Evolutionary conservation across 805 yeast genomes (phyloP).

Genomic region (Metschnikowia sp.): DNA sequence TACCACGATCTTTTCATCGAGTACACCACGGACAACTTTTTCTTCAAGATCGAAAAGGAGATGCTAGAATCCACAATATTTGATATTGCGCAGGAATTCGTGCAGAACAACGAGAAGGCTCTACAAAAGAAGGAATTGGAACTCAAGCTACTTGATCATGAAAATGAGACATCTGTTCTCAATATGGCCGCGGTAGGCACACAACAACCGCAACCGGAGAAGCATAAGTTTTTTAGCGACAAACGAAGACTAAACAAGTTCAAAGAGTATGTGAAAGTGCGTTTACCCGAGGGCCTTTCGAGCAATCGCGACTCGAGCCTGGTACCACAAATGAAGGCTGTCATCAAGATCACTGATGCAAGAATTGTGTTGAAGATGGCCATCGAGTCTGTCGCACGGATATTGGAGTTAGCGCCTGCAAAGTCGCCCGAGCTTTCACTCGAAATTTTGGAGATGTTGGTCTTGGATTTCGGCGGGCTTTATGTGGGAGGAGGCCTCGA

Average conservation of each 20-base stretch:
- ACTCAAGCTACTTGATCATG: conserved; percentile 34
- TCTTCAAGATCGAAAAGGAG: conserved; percentile 69
- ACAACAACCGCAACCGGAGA: conserved; percentile 20
- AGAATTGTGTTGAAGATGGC: conserved; percentile 65
- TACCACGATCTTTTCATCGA: conserved; percentile 71
- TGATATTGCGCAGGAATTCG: conserved; percentile 44
- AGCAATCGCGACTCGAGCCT: conserved; percentile 11
- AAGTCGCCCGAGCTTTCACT: conserved; percentile 59
- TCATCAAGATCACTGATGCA: conserved; percentile 44
- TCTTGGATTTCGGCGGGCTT: conserved; percentile 67
- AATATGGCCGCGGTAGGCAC: conserved; percentile 15
- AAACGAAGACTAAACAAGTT: conserved; percentile 49
- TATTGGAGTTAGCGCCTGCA: conserved; percentile 66
- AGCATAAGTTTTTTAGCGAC: conserved; percentile 33
- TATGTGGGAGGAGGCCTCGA: conserved; percentile 77
- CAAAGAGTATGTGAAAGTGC: conserved; percentile 54
- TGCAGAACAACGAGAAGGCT: conserved; percentile 32
- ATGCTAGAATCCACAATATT: conserved; percentile 55
- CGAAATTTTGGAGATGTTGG: conserved; percentile 62
- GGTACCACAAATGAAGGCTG: conserved; percentile 16
- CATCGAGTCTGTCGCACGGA: conserved; percentile 72
- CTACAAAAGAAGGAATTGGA: conserved; percentile 34
- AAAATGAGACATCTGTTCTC: conserved; percentile 23
- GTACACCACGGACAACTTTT: conserved; percentile 61
- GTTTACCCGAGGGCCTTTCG: conserved; percentile 21